These are phyloP conservation scores for Alternaria rosae DNA, from an alignment of 2,329 filamentous ascomycete genomes.

Conservation along the genomic window DNA sequence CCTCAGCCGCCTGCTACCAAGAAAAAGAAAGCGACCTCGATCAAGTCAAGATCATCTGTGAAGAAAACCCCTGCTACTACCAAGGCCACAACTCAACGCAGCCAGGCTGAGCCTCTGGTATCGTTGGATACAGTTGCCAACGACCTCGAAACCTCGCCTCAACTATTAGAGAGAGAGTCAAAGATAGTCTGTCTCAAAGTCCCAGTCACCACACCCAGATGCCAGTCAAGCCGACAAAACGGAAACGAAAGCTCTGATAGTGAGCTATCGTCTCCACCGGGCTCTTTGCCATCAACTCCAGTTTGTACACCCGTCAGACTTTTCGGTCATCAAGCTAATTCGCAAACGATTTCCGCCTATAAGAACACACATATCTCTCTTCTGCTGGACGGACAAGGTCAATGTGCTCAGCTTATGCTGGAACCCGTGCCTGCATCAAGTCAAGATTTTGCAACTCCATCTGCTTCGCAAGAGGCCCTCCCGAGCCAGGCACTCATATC, in stretches of 20 bases:
- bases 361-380: not conserved
- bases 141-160: not conserved
- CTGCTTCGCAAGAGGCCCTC: not conserved
- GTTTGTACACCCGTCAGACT: not conserved
- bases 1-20: not conserved
- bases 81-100: not conserved
- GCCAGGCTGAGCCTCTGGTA: not conserved
- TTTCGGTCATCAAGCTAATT: not conserved
- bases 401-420: constrained; percentile 1
- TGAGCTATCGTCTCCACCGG: not conserved
- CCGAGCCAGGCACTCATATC: not conserved
- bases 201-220: not conserved
- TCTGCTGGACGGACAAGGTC: not conserved
- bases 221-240: not conserved
- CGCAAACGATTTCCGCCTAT: not conserved
- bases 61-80: too few relatives aligned
- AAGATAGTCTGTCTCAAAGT: not conserved
- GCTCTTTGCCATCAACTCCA: not conserved
- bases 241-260: not conserved
- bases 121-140: not conserved
- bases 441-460: not conserved
- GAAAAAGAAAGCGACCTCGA: not conserved
- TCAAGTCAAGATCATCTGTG: not conserved
- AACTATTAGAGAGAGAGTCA: not conserved
- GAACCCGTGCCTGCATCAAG: constrained; percentile 1